phyloP scores from a whole-genome alignment of 75 land plant species.

The Pseudotsuga menziesii region DNA sequence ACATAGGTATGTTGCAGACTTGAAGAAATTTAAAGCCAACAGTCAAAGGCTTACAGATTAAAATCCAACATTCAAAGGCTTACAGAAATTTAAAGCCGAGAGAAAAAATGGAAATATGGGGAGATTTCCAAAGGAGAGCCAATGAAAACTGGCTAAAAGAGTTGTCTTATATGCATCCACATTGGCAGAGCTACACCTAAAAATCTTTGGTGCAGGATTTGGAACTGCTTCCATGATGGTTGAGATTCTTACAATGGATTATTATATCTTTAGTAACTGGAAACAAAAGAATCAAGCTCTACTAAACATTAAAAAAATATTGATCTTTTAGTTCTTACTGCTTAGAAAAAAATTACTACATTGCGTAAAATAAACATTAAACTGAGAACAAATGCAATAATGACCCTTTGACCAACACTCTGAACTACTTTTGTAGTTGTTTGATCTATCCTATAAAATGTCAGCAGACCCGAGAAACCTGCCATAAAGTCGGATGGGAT shows the following conservation, averaged over 20 bases:
- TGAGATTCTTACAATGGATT: not conserved
- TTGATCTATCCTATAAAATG: not conserved
- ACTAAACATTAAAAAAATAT: not conserved
- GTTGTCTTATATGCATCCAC: not conserved
- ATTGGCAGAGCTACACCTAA: not conserved
- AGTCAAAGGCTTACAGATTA: too few species aligned
- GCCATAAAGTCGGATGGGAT: not conserved
- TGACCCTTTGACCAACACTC: not conserved
- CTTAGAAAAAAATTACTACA: not conserved
- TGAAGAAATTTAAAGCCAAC: too few species aligned
- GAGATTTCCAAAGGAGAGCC: not conserved
- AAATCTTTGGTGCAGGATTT: too few species aligned
- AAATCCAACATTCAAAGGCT: too few species aligned
- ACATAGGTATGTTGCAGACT: too few species aligned
- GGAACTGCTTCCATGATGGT: too few species aligned
- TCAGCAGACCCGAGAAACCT: not conserved
- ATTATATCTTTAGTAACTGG: not conserved
- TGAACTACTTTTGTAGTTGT: not conserved
- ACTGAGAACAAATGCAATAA: not conserved
- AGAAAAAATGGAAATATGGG: not conserved
- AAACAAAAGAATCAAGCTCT: not conserved
- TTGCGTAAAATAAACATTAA: not conserved
- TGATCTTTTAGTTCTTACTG: not conserved
- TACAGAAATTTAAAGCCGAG: too few species aligned
- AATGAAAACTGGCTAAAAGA: not conserved